Evolutionary conservation across 495 filamentous ascomycete species (phyloP).

Genomic region (Neurospora hispaniola): DNA sequence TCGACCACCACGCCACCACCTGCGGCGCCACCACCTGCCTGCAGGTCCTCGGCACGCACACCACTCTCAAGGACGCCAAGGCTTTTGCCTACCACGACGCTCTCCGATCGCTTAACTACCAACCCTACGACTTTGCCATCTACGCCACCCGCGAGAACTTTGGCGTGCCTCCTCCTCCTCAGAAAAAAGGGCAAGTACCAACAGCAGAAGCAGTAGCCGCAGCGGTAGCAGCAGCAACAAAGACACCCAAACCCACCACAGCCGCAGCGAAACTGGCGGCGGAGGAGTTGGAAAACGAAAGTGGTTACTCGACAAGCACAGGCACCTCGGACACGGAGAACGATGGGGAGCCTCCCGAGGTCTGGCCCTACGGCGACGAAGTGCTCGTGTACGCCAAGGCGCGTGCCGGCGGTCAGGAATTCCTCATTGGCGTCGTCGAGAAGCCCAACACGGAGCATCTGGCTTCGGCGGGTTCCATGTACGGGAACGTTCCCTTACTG

Average conservation of each 20-base stretch:
- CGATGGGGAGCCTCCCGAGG: not conserved
- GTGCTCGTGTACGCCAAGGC: conserved; percentile 25
- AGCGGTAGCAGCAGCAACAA: not conserved
- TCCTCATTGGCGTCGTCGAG: conserved; percentile 28
- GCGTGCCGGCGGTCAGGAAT: conserved; percentile 23
- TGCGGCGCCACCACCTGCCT: conserved; percentile 20
- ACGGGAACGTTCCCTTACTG: not conserved
- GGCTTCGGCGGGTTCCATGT: not conserved
- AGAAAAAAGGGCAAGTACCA: not conserved
- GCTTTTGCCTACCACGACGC: conserved; percentile 16
- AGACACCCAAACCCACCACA: not conserved
- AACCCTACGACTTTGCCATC: conserved; percentile 24
- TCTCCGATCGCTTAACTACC: conserved; percentile 23
- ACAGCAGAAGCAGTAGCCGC: not conserved
- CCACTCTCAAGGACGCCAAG: conserved; percentile 23
- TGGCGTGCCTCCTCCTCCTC: not conserved
- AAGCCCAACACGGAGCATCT: conserved; percentile 24
- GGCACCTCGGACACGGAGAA: not conserved
- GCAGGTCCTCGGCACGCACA: conserved; percentile 31
- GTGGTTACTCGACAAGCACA: not conserved
- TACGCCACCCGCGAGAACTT: conserved; percentile 12
- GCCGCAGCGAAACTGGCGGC: not conserved
- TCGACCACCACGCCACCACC: conserved; percentile 22
- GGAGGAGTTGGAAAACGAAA: not conserved
- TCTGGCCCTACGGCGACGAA: conserved; percentile 30